A percentile compares a stretch with the other conserved stretches of the same genome.
Evolutionary conservation across 1,139 yeast species (phyloP).

Genomic region (Pichia sp.): DNA sequence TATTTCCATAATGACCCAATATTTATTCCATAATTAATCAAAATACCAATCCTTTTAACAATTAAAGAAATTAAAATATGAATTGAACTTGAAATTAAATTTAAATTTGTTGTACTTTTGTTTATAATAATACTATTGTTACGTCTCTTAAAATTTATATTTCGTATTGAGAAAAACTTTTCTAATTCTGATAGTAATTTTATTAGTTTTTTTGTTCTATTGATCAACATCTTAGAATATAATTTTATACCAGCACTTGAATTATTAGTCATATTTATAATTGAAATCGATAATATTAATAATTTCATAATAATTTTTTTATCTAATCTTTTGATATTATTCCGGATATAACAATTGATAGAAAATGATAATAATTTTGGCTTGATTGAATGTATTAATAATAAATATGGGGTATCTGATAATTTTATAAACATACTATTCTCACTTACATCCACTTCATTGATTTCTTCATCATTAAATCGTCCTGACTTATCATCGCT

Average conservation of each 20-base stretch:
- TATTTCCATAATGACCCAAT: constrained; percentile 9
- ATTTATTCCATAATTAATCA: constrained; percentile 4
- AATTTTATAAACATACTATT: constrained; percentile 14
- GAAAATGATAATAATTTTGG: constrained; percentile 19
- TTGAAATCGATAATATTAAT: constrained; percentile 4
- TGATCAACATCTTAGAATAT: constrained; percentile 10
- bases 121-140: neutral
- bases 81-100: constrained; percentile 8
- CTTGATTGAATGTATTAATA: constrained; percentile 21
- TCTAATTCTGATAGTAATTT: constrained; percentile 3
- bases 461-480: neutral
- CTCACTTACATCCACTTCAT: neutral
- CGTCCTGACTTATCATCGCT: neutral
- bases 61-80: constrained; percentile 9
- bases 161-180: neutral
- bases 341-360: constrained; percentile 16
- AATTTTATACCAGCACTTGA: constrained; percentile 6
- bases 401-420: constrained; percentile 17
- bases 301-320: neutral
- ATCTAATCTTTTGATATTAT: neutral
- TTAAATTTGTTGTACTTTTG: neutral
- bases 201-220: constrained; percentile 8
- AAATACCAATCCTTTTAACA: constrained; percentile 5
- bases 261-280: constrained; percentile 11
- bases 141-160: neutral